A percentile compares a stretch with the other conserved stretches of the same genome.
Evolutionary conservation across 2,329 filamentous ascomycete genomes (phyloP).

Genomic region (Xylaria sp.): DNA sequence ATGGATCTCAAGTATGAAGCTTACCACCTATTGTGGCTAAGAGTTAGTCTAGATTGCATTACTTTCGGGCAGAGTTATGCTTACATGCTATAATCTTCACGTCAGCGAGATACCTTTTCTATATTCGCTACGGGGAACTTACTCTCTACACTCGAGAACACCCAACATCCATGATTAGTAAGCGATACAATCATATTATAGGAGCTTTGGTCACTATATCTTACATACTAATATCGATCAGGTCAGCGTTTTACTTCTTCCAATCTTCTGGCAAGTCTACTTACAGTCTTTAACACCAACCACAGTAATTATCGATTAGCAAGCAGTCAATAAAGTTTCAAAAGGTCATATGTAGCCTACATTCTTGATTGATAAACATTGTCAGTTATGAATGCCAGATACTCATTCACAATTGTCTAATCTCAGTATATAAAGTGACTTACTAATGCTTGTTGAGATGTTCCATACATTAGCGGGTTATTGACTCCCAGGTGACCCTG

Average conservation of each 20-base stretch:
- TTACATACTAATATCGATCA: conserved; percentile 27
- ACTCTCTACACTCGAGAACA: conserved; percentile 15
- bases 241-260: conserved; percentile 2
- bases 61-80: not conserved
- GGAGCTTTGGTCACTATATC: not conserved
- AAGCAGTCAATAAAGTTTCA: not conserved
- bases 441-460: conserved; percentile 9
- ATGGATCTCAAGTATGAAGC: not conserved
- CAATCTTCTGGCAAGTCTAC: not conserved
- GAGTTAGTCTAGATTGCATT: not conserved
- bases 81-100: conserved; percentile 21
- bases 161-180: not conserved
- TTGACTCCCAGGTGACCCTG: conserved; percentile 2
- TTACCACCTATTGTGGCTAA: conserved; percentile 8
- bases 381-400: not conserved
- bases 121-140: not conserved
- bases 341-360: not conserved
- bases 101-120: not conserved
- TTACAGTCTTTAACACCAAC: conserved; percentile 23
- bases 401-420: not conserved
- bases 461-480: not conserved
- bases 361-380: conserved; percentile 9
- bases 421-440: not conserved
- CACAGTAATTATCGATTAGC: conserved; percentile 5
- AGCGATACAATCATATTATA: not conserved